A percentile compares a stretch with the other conserved stretches of the same genome.
These are phyloP conservation scores for Aspergillus fumigatus DNA, from an alignment of 2,329 filamentous ascomycete species.

Conservation along the genomic window DNA sequence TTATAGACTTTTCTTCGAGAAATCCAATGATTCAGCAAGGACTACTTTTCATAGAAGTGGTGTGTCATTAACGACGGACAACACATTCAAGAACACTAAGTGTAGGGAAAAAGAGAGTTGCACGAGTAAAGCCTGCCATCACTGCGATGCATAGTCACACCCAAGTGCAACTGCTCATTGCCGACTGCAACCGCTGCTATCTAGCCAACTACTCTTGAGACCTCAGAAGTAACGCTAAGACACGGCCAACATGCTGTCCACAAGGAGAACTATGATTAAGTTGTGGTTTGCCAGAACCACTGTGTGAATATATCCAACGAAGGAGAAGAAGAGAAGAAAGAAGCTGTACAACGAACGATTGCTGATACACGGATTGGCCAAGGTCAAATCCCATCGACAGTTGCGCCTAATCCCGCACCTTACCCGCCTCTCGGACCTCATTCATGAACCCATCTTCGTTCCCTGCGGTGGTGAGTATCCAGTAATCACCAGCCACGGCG, in stretches of 20 bases:
- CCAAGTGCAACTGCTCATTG: background rate
- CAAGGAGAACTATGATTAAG: conserved; percentile 3
- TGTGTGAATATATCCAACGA: conserved; percentile 7
- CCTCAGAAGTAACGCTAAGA: background rate
- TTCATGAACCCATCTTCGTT: conserved; percentile 41
- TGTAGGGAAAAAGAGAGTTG: background rate
- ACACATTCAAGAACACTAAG: background rate
- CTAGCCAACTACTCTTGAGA: background rate
- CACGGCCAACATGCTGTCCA: background rate
- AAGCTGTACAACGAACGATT: background rate
- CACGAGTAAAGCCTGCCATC: too few relatives aligned
- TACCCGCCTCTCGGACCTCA: conserved; percentile 41
- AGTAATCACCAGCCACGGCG: conserved; percentile 37
- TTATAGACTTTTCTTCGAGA: background rate
- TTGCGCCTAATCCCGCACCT: conserved; percentile 23
- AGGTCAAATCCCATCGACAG: background rate
- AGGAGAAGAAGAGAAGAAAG: background rate
- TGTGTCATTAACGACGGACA: too few relatives aligned
- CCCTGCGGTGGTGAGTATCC: conserved; percentile 35
- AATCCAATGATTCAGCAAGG: too few relatives aligned
- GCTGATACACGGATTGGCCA: background rate
- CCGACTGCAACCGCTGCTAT: background rate
- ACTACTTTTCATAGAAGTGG: too few relatives aligned
- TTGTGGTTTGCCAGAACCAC: conserved; percentile 1
- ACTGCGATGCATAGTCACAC: background rate